Conservation (phyloP, 2,329 filamentous ascomycete genomes). For the Aspergillus glaucus region DNA sequence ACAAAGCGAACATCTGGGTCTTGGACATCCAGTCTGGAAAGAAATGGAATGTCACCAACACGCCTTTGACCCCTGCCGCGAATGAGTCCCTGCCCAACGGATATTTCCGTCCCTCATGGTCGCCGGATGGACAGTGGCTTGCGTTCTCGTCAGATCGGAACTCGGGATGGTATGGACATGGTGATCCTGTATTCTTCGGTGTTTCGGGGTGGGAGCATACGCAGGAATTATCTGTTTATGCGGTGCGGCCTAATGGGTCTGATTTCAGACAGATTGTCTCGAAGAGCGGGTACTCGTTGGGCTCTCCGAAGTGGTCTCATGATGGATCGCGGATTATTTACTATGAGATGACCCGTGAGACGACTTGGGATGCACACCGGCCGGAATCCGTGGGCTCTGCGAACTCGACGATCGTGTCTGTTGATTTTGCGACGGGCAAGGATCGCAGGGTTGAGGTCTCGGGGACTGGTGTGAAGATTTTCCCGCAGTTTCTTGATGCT, state of each 20-base stretch:
- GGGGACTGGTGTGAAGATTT: slow-evolving; percentile 26
- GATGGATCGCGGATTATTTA: slow-evolving; percentile 33
- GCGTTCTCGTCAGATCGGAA: slow-evolving; percentile 39
- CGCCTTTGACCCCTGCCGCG: slow-evolving; percentile 6
- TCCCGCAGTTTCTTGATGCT: slow-evolving; percentile 27
- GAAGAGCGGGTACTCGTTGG: slow-evolving; percentile 31
- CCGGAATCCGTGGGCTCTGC: slow-evolving; percentile 9
- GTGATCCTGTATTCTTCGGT: slow-evolving; percentile 19
- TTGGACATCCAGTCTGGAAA: slow-evolving; percentile 30
- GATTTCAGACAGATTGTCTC: slow-evolving; percentile 31
- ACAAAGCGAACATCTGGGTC: slow-evolving; percentile 38
- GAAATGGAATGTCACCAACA: slow-evolving; percentile 34
- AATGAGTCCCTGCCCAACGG: slow-evolving; percentile 26
- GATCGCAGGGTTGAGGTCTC: slow-evolving; percentile 25
- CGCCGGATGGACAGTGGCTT: slow-evolving; percentile 38
- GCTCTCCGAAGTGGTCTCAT: slow-evolving; percentile 34
- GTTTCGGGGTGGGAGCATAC: slow-evolving; percentile 39
- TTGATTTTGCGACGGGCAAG: slow-evolving; percentile 36
- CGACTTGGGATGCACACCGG: slow-evolving; percentile 35
- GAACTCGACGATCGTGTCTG: slow-evolving; percentile 21
- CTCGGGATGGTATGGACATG: slow-evolving; percentile 38
- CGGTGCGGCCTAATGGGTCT: slow-evolving; percentile 31
- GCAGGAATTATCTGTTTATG: slow-evolving; percentile 37
- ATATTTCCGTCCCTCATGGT: slow-evolving; percentile 37
- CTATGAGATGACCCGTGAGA: slow-evolving; percentile 35